Evolutionary conservation across 352 stramenopile genomes (phyloP).

Genomic region (Phytophthora melonis): DNA sequence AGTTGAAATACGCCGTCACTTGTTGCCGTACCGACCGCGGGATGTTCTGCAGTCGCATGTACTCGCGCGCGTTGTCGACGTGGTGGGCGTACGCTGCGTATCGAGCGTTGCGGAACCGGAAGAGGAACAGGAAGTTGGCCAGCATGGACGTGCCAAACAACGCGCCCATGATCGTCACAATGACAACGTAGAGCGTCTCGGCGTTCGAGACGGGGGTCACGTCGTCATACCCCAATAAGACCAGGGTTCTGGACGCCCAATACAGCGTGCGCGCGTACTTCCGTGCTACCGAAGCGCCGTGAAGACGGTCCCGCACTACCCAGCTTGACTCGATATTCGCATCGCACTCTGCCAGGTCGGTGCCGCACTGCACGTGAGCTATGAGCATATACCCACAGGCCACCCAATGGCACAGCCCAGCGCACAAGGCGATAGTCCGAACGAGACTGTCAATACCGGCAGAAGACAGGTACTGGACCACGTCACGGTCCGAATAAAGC

Average conservation of each 20-base stretch:
- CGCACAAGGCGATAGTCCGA: slow-evolving; percentile 43
- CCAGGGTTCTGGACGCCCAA: slow-evolving; percentile 63
- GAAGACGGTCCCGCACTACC: slow-evolving; percentile 65
- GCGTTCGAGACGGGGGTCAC: slow-evolving; percentile 64
- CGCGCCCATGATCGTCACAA: slow-evolving; percentile 57
- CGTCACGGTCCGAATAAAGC: slow-evolving; percentile 53
- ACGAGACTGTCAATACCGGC: slow-evolving; percentile 62
- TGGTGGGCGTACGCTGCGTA: slow-evolving; percentile 61
- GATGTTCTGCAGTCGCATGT: slow-evolving; percentile 75
- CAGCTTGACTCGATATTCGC: slow-evolving; percentile 55
- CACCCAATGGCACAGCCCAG: slow-evolving; percentile 55
- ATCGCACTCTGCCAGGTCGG: slow-evolving; percentile 54
- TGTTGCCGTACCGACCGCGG: slow-evolving; percentile 52
- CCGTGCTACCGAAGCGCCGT: slow-evolving; percentile 44
- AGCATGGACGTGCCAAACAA: slow-evolving; percentile 65
- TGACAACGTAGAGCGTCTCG: slow-evolving; percentile 64
- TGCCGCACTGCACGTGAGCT: slow-evolving; percentile 65
- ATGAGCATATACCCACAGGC: slow-evolving; percentile 78
- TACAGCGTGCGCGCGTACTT: slow-evolving; percentile 71
- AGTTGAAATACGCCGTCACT: slow-evolving; percentile 72
- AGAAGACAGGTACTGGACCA: slow-evolving; percentile 60
- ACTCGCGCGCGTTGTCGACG: slow-evolving; percentile 74
- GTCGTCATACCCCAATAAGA: slow-evolving; percentile 77
- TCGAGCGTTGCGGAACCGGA: slow-evolving; percentile 62
- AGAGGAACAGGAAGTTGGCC: slow-evolving; percentile 76